Conservation (phyloP, 108 stramenopile genomes). For the Skeletonema potamos region DNA sequence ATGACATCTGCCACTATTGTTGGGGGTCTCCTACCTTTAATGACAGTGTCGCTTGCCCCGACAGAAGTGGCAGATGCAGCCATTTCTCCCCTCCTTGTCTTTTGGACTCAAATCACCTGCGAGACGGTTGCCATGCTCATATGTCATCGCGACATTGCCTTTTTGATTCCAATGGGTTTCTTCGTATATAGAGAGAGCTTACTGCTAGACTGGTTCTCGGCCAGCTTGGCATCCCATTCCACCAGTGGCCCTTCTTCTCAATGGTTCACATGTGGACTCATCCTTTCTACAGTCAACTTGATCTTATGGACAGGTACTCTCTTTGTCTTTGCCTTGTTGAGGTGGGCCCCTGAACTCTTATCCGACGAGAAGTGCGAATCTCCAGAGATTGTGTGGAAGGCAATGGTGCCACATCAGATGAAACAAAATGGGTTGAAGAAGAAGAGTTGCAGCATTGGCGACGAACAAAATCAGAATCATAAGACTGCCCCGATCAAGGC, state of each 20-base stretch:
- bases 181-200: constrained; percentile 7
- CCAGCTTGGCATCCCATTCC: not conserved
- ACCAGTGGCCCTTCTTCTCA: not conserved
- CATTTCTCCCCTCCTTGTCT: constrained; percentile 5
- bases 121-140: constrained; percentile 6
- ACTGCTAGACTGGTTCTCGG: constrained; percentile 5
- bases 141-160: constrained; percentile 7
- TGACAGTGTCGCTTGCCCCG: not conserved
- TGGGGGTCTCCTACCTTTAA: constrained; percentile 1
- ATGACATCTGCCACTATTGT: not conserved
- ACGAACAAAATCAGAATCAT: not conserved
- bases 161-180: constrained; percentile 16
- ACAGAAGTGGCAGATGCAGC: constrained; percentile 4
- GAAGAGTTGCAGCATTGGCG: not conserved
- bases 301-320: not conserved
- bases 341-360: not conserved
- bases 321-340: not conserved
- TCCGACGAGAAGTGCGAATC: not conserved
- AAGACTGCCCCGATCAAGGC: not conserved
- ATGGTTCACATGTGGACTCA: not conserved
- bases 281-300: not conserved
- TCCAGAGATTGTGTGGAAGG: not conserved
- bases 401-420: not conserved
- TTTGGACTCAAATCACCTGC: constrained; percentile 9
- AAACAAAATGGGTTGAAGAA: not conserved